phyloP scores from a whole-genome alignment of 2,329 filamentous ascomycete species.

The Fusarium longipes region DNA sequence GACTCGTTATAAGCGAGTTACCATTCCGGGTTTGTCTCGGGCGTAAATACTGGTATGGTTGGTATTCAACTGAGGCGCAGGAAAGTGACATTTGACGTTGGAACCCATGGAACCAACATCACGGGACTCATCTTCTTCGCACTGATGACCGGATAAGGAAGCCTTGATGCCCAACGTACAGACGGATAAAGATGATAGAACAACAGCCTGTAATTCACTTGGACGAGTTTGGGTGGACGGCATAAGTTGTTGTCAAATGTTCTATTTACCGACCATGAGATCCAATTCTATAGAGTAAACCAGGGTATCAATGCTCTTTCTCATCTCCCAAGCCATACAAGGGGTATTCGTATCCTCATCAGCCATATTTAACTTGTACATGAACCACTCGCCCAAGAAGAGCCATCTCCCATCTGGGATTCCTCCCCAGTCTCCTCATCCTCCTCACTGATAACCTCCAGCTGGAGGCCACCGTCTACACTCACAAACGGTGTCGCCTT shows the following conservation, averaged over 20 bases:
- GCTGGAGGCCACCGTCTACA: neutral
- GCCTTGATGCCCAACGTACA: constrained; percentile 13
- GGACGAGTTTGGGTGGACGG: neutral
- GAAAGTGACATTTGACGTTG: constrained; percentile 1
- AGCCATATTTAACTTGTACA: neutral
- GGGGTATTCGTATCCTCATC: neutral
- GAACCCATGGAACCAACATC: constrained; percentile 6
- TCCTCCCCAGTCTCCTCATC: constrained; percentile 5
- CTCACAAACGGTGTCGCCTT: neutral
- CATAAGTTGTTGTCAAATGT: neutral
- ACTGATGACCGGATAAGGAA: constrained; percentile 5
- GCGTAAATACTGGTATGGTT: constrained; percentile 17
- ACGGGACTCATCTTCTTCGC: constrained; percentile 28
- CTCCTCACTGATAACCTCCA: constrained; percentile 19
- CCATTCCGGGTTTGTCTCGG: constrained; percentile 36
- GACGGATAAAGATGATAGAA: neutral
- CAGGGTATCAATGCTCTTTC: neutral
- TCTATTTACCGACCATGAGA: neutral
- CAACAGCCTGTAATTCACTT: neutral
- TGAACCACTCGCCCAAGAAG: neutral
- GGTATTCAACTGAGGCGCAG: constrained; percentile 29
- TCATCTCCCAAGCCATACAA: neutral
- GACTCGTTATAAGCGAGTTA: constrained; percentile 11
- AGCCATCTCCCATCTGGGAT: neutral
- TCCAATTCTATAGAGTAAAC: neutral